A percentile compares a stretch with the other conserved stretches of the same genome.
Evolutionary conservation across 352 stramenopile species (phyloP).

Genomic region (Pythium scleroteichum): DNA sequence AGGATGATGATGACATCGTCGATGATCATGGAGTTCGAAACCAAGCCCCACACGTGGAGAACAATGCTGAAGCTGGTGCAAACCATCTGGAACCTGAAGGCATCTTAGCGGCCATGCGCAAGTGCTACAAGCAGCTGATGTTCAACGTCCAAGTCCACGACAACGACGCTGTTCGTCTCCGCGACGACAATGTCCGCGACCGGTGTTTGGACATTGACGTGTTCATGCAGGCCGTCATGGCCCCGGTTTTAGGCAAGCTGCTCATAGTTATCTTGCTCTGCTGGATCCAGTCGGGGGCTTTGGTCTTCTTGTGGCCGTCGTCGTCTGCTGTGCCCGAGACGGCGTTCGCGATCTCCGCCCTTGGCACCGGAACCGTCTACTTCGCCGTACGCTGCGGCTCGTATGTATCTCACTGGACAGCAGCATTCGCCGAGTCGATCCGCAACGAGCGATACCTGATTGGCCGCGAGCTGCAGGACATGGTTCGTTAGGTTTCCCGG

Average conservation of each 20-base stretch:
- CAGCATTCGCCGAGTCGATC: slow-evolving; percentile 79
- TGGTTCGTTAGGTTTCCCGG: slow-evolving; percentile 46
- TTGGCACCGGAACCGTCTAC: slow-evolving; percentile 19
- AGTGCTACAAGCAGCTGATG: slow-evolving; percentile 64
- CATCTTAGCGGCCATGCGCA: slow-evolving; percentile 60
- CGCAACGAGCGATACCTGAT: slow-evolving; percentile 89
- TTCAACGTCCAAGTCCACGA: slow-evolving; percentile 79
- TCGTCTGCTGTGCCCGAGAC: slow-evolving; percentile 44
- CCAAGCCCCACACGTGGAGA: neutral
- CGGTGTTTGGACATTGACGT: slow-evolving; percentile 72
- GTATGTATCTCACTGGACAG: slow-evolving; percentile 56
- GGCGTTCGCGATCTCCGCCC: slow-evolving; percentile 52
- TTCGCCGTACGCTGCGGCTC: slow-evolving; percentile 23
- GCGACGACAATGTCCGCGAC: slow-evolving; percentile 54
- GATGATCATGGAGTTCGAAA: slow-evolving; percentile 16
- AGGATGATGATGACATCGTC: slow-evolving; percentile 14
- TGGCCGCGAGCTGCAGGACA: slow-evolving; percentile 83
- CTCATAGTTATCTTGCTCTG: slow-evolving; percentile 55
- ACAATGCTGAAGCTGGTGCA: slow-evolving; percentile 20
- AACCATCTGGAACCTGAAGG: slow-evolving; percentile 41
- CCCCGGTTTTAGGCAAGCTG: slow-evolving; percentile 49
- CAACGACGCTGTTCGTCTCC: slow-evolving; percentile 60
- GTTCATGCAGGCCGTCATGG: slow-evolving; percentile 67
- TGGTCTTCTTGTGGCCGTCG: slow-evolving; percentile 44
- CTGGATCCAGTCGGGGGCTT: slow-evolving; percentile 46